A percentile compares a stretch with the other conserved stretches of the same genome.
Evolutionary conservation across 1,284 basidiomycete species (phyloP).

Genomic region (Porogramme epimiltina): DNA sequence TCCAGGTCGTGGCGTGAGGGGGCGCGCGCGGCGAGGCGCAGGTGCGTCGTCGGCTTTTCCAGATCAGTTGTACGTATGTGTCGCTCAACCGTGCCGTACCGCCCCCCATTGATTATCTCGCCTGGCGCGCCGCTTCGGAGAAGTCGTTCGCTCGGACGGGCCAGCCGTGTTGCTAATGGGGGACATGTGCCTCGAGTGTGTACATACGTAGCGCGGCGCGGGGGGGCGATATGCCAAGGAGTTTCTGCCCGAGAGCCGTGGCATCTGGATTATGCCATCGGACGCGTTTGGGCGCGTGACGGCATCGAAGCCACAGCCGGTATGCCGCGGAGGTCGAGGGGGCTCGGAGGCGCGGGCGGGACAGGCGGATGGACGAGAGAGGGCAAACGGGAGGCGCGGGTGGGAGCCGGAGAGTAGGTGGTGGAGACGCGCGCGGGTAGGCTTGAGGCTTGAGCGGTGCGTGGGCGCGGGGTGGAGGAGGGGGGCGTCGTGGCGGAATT

Average conservation of each 20-base stretch:
- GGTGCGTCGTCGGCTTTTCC: conserved; percentile 24
- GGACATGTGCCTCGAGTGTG: conserved; percentile 23
- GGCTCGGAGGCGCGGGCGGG: too few species aligned
- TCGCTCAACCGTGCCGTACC: conserved; percentile 23
- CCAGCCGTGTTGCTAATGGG: conserved; percentile 1
- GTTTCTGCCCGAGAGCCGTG: conserved; percentile 21
- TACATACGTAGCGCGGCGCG: conserved; percentile 21
- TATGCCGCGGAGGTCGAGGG: conserved; percentile 1
- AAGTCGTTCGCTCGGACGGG: conserved; percentile 17
- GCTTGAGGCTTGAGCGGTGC: conserved; percentile 3
- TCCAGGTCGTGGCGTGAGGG: conserved; percentile 79
- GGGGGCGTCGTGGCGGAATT: conserved; percentile 10
- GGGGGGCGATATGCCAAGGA: conserved; percentile 18
- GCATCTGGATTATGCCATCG: conserved; percentile 19
- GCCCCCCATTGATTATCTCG: conserved; percentile 19
- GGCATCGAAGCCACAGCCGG: conserved; percentile 7
- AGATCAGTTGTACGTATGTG: conserved; percentile 24
- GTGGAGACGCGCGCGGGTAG: conserved; percentile 9
- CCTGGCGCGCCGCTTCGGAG: conserved; percentile 13
- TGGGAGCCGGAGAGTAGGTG: background rate
- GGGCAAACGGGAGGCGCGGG: too few species aligned
- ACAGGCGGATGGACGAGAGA: too few species aligned
- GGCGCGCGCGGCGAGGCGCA: conserved; percentile 32
- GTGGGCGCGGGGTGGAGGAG: conserved; percentile 1
- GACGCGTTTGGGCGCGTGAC: conserved; percentile 18